Conservation (phyloP, 2,329 filamentous ascomycete genomes). For the Hawksworthiomyces lignivorus region DNA sequence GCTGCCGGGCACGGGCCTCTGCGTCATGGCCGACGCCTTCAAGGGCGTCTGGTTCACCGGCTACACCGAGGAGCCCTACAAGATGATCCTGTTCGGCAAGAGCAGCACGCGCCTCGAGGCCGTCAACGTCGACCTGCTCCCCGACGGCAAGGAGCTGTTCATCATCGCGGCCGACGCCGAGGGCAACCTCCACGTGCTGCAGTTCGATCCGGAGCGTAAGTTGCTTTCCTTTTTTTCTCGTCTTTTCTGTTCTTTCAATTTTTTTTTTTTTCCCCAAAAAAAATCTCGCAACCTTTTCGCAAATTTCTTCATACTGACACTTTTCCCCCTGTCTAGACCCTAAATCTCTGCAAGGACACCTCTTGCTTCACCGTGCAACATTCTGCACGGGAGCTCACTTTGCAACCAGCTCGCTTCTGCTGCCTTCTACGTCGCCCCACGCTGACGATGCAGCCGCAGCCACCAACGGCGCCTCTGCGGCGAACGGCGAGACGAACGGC, state of each 20-base stretch:
- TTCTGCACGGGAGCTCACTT: constrained; percentile 79
- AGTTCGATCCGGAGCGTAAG: constrained; percentile 92
- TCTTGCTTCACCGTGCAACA: constrained; percentile 77
- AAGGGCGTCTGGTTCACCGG: constrained; percentile 96
- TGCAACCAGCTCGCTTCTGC: constrained; percentile 64
- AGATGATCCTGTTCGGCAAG: constrained; percentile 88
- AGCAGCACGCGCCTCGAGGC: constrained; percentile 71
- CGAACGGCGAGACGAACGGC: neutral
- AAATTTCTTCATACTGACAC: neutral
- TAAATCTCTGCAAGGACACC: constrained; percentile 82
- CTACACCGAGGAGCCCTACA: constrained; percentile 95
- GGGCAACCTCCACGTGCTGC: constrained; percentile 77
- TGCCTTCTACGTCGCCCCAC: constrained; percentile 51
- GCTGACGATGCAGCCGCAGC: neutral
- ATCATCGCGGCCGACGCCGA: constrained; percentile 79
- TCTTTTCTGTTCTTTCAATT: neutral
- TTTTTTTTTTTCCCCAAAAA: neutral
- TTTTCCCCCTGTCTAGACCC: constrained; percentile 53
- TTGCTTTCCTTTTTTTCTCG: constrained; percentile 16
- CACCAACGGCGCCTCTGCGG: neutral
- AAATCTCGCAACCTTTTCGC: too few relatives aligned
- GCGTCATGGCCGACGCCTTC: constrained; percentile 79
- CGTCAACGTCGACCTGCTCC: constrained; percentile 77
- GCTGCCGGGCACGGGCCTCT: constrained; percentile 74
- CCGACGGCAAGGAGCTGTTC: constrained; percentile 73